These are phyloP conservation scores for Rhododendron mucronatum DNA, from an alignment of 148 eudicot species.

Conservation along the genomic window DNA sequence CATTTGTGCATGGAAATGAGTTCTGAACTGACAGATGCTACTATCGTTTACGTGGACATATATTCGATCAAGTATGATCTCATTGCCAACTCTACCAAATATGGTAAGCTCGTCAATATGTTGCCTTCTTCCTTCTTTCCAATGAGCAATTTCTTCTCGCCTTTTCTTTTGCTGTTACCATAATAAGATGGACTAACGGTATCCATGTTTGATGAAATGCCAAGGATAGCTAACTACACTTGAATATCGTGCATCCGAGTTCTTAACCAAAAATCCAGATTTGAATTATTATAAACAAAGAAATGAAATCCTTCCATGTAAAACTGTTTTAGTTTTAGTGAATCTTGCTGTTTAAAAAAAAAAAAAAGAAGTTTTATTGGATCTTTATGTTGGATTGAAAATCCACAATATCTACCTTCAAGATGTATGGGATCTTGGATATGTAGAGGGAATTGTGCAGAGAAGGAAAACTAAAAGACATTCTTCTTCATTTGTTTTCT, in stretches of 20 bases:
- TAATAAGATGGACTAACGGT: neutral
- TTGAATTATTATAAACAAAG: neutral
- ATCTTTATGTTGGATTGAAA: neutral
- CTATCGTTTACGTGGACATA: constrained; percentile 72
- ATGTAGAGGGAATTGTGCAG: too few species aligned
- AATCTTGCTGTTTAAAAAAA: too few species aligned
- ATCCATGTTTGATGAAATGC: neutral
- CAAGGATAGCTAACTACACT: neutral
- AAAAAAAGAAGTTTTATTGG: neutral
- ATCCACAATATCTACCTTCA: too few species aligned
- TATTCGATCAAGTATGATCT: constrained; percentile 82
- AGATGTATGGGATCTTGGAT: too few species aligned
- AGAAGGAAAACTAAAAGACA: too few species aligned
- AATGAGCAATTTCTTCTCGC: neutral
- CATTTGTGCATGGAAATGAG: constrained; percentile 48
- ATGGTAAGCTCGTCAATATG: constrained; percentile 44
- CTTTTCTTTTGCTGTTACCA: neutral
- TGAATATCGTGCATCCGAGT: neutral
- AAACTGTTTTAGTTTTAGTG: neutral
- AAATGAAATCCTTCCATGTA: neutral
- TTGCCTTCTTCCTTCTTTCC: neutral
- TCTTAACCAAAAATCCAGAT: neutral
- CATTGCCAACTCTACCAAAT: constrained; percentile 56
- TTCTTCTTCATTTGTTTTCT: too few species aligned
- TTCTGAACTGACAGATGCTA: constrained; percentile 57